Evolutionary conservation across 2,329 filamentous ascomycete species (phyloP), one percentile per base, ranked within the genome.

Genomic region (Claviceps lovelessii): DNA sequence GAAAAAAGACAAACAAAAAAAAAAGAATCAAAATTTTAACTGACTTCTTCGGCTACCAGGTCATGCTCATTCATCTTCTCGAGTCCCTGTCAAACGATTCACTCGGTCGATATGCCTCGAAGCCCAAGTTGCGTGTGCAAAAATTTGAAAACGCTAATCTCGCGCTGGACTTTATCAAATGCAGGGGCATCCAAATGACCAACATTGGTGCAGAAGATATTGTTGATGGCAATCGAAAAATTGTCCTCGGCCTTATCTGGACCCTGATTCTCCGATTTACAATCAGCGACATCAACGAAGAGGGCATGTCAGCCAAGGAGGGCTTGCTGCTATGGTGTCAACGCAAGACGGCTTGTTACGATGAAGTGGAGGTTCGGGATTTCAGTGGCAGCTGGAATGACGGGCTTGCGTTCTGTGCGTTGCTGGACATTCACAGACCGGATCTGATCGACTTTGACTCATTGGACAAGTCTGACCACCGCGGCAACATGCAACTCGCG

Each of bases 181-280:
- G 82, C 56, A 78, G 90, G 62, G 85, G 89, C 23, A 97, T 98
- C 59, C 91, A 95, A 69, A 88, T 98, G 85, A 96, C 90, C 61
- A 98, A 98, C 63, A 97, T 97, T 64, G 93, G 93, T 53, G 93
- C 93, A 8, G 93, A 97, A 71, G 93, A 98, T 77, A 88, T 98
- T 29, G 93, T 98, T 35, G 91, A 98, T 69, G 93, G 93, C 41
- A 98, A 97, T 70, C 81, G 87, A 62, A 98, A 97, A 77, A 96
- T 98, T 65, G 95, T 97, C 57, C 77, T 98, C 35, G 93, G 93
- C 35, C 76, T 98, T 63, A 96, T 98, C 71, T 98, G 93, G 93
- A 98, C 90, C 6, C 77, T 98, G 59, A 98, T 98, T 84, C 76
- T 96, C 61, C 81, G 93, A 52, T 98, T 98, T 70, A 98, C 93